Conservation (phyloP, 2,329 filamentous ascomycete species). For the Ophiostoma quercus region DNA sequence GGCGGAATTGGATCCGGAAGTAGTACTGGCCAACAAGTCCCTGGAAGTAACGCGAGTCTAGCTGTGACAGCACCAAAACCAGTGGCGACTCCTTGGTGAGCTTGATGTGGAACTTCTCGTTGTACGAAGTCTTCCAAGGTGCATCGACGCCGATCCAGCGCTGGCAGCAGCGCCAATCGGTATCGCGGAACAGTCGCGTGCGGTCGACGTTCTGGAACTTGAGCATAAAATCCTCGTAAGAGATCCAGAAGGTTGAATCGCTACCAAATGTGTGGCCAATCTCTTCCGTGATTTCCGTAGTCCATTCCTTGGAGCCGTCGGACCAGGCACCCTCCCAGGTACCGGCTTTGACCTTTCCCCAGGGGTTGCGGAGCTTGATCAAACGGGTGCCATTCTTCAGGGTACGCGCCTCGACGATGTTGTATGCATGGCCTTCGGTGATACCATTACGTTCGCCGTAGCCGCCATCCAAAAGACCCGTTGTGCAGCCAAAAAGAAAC, state of each 20-base stretch:
- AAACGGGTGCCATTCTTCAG: constrained; percentile 59
- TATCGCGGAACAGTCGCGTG: constrained; percentile 50
- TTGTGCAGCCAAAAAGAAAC: constrained; percentile 63
- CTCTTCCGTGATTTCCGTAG: constrained; percentile 67
- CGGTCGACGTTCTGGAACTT: constrained; percentile 56
- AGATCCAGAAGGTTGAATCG: constrained; percentile 63
- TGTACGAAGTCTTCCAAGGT: constrained; percentile 53
- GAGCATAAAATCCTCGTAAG: constrained; percentile 53
- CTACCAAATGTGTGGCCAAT: constrained; percentile 70
- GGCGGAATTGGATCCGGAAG: constrained; percentile 50
- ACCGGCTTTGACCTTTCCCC: constrained; percentile 68
- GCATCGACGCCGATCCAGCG: constrained; percentile 41
- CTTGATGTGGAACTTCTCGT: constrained; percentile 51
- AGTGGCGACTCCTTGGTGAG: constrained; percentile 46
- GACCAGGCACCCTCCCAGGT: constrained; percentile 79
- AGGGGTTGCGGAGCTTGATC: constrained; percentile 64
- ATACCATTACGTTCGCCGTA: constrained; percentile 52
- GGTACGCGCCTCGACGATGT: constrained; percentile 48
- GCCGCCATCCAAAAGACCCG: constrained; percentile 44
- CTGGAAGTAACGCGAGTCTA: constrained; percentile 53
- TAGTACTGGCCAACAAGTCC: constrained; percentile 53
- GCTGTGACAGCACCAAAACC: constrained; percentile 53
- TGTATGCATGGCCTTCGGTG: constrained; percentile 55
- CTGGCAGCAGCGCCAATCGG: constrained; percentile 51
- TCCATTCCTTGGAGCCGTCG: constrained; percentile 82